phyloP scores from a whole-genome alignment of 1,284 basidiomycete genomes.

The Leccinum insolens region DNA sequence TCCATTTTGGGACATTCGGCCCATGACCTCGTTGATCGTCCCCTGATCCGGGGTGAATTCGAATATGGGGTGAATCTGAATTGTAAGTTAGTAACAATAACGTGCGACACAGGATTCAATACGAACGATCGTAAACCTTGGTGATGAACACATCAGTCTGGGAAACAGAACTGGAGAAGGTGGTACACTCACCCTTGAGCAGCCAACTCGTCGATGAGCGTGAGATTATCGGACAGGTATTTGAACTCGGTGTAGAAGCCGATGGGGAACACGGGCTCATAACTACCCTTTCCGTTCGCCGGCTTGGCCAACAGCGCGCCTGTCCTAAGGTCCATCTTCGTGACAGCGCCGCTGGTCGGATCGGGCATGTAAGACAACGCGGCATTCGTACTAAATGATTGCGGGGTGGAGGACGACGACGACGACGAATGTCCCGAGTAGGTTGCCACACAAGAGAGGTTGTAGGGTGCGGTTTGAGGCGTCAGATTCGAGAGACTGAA shows the following conservation, averaged over 20 bases:
- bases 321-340: conserved; percentile 72
- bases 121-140: conserved; percentile 38
- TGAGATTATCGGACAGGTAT: conserved; percentile 60
- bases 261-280: conserved; percentile 65
- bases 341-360: conserved; percentile 51
- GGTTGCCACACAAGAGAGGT: conserved; percentile 30
- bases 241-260: conserved; percentile 75
- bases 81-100: conserved; percentile 12
- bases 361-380: conserved; percentile 62
- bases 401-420: conserved; percentile 19
- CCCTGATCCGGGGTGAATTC: conserved; percentile 59
- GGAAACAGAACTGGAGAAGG: not conserved
- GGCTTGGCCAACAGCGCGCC: conserved; percentile 66
- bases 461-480: conserved; percentile 30
- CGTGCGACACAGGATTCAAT: not conserved
- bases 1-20: conserved; percentile 70
- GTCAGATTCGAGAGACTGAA: conserved; percentile 25
- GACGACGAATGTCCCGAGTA: conserved; percentile 25
- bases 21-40: conserved; percentile 49
- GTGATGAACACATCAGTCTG: conserved; percentile 8
- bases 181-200: conserved; percentile 55
- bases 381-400: conserved; percentile 50
- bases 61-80: conserved; percentile 67
- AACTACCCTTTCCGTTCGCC: conserved; percentile 47
- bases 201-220: conserved; percentile 58